phyloP scores from a whole-genome alignment of 352 stramenopile genomes.

The Phytophthora aleatoria region DNA sequence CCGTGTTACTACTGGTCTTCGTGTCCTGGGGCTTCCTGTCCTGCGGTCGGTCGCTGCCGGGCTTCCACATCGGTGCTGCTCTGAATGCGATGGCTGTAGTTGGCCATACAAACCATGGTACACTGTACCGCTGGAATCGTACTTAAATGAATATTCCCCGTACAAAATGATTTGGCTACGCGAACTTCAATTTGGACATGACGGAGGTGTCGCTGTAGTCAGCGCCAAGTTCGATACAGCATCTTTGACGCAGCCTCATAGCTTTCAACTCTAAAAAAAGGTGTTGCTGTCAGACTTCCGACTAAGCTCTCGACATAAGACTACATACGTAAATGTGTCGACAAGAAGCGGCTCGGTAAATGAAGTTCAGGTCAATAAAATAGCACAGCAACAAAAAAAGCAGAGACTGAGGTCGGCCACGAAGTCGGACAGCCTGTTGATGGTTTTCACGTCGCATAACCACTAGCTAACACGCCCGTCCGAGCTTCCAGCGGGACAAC shows the following conservation, averaged over 20 bases:
- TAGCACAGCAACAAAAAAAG: too few relatives aligned
- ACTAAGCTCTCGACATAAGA: too few relatives aligned
- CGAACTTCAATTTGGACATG: slow-evolving; percentile 5
- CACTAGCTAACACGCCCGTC: neutral
- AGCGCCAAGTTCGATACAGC: too few relatives aligned
- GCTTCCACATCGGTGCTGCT: slow-evolving; percentile 62
- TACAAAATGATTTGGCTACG: slow-evolving; percentile 17
- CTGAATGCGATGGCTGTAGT: slow-evolving; percentile 15
- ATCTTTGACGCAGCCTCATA: too few relatives aligned
- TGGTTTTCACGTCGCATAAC: too few relatives aligned
- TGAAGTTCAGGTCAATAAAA: too few relatives aligned
- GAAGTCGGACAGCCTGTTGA: too few relatives aligned
- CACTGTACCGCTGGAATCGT: neutral
- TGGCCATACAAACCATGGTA: neutral
- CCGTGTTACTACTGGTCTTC: slow-evolving; percentile 25
- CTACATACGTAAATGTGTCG: too few relatives aligned
- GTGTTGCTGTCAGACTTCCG: neutral
- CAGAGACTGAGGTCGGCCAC: too few relatives aligned
- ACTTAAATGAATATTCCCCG: neutral
- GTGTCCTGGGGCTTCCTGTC: slow-evolving; percentile 27
- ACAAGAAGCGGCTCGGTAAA: too few relatives aligned
- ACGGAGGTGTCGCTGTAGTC: too few relatives aligned
- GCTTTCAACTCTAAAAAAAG: too few relatives aligned
- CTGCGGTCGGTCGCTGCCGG: slow-evolving; percentile 44
- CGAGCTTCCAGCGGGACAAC: neutral